Percentiles rank a stretch among this genome's conserved stretches.
Evolutionary conservation across 1,284 basidiomycete species (phyloP).

Genomic region (Sporisorium reilianum): DNA sequence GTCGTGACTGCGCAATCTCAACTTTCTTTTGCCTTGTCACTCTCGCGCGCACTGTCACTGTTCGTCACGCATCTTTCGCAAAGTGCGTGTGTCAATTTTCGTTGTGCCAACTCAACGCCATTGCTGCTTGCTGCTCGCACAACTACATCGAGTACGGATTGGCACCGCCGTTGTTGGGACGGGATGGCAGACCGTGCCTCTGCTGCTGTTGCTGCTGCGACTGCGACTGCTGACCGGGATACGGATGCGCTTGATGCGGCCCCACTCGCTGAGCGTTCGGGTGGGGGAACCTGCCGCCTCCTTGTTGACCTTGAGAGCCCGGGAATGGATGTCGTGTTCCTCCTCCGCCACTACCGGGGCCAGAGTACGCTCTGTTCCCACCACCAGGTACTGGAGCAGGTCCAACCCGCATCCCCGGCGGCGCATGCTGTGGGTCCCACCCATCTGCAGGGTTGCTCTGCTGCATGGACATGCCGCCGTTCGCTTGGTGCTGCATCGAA

Average conservation of each 20-base stretch:
- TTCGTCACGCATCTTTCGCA: too few species aligned
- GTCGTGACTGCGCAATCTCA: too few species aligned
- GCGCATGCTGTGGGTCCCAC: not conserved
- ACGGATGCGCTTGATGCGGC: not conserved
- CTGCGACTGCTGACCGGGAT: slow-evolving; percentile 3
- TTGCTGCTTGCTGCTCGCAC: not conserved
- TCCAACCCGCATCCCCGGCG: not conserved
- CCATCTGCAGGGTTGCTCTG: slow-evolving; percentile 1
- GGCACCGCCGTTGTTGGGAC: not conserved
- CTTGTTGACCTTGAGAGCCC: not conserved
- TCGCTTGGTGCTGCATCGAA: not conserved
- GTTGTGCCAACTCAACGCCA: not conserved
- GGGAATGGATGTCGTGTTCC: slow-evolving; percentile 14
- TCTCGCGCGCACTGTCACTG: too few species aligned
- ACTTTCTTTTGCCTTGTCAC: too few species aligned
- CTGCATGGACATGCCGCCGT: not conserved
- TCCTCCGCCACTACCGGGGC: not conserved
- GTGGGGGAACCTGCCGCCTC: slow-evolving; percentile 12
- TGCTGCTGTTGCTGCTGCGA: slow-evolving; percentile 1
- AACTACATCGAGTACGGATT: slow-evolving; percentile 10
- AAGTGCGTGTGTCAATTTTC: not conserved
- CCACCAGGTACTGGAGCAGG: not conserved
- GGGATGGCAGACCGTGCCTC: not conserved
- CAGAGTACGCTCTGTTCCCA: not conserved
- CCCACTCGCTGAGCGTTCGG: slow-evolving; percentile 4